phyloP scores from a whole-genome alignment of 1,139 yeast species.

The Nakaseomyces delphensis region DNA sequence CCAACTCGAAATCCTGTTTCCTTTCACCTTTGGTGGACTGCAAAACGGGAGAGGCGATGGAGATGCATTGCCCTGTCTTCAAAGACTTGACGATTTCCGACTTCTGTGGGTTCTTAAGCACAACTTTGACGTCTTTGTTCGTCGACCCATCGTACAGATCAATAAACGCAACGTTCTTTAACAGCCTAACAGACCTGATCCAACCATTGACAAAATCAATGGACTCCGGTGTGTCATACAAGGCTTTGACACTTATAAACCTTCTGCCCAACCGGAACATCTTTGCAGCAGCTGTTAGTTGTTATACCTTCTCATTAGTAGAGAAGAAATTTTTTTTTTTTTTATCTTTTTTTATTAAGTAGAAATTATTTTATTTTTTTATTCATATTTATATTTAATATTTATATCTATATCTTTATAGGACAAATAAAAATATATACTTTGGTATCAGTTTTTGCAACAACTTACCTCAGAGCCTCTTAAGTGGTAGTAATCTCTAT shows the following conservation, averaged over 20 bases:
- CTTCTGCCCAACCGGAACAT: background rate
- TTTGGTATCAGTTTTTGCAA: too few species aligned
- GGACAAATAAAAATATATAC: too few species aligned
- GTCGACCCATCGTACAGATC: slow-evolving; percentile 74
- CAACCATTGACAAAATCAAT: slow-evolving; percentile 45
- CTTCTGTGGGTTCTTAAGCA: background rate
- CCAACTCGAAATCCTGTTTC: slow-evolving; percentile 41
- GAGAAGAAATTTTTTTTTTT: too few species aligned
- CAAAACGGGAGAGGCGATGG: slow-evolving; percentile 6
- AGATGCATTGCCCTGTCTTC: slow-evolving; percentile 38
- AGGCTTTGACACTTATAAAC: slow-evolving; percentile 9
- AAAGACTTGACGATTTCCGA: slow-evolving; percentile 13
- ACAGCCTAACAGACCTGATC: slow-evolving; percentile 59
- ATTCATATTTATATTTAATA: too few species aligned
- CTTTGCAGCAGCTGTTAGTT: too few species aligned
- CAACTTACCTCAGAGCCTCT: too few species aligned
- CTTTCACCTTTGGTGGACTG: slow-evolving; percentile 10
- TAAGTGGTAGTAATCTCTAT: too few species aligned
- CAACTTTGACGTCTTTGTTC: slow-evolving; percentile 1
- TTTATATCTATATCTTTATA: too few species aligned
- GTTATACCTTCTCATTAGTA: too few species aligned
- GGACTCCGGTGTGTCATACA: slow-evolving; percentile 11
- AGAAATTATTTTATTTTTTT: too few species aligned
- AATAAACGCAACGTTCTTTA: slow-evolving; percentile 71
- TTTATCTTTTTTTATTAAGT: too few species aligned